A percentile compares a stretch with the other conserved stretches of the same genome.
Conservation (phyloP, 192 early-diverging fungal species). For the Coemansia sp. region DNA sequence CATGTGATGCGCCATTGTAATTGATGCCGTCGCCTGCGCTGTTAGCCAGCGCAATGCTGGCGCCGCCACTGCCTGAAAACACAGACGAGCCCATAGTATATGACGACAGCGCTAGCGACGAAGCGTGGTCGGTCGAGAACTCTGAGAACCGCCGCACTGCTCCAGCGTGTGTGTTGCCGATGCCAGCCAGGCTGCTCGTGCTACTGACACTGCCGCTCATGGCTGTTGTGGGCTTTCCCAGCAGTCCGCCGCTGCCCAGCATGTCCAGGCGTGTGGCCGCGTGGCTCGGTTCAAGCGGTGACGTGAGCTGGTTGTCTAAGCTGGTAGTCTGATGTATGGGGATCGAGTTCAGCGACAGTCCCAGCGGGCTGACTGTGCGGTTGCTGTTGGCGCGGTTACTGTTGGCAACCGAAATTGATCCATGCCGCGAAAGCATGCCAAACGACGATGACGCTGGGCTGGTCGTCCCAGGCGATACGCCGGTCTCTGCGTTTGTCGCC, state of each 20-base stretch:
- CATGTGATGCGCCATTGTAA: constrained; percentile 34
- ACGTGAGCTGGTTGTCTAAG: constrained; percentile 37
- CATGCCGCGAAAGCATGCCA: constrained; percentile 46
- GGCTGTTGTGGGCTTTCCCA: constrained; percentile 5
- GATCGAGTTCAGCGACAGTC: constrained; percentile 30
- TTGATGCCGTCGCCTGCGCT: constrained; percentile 12
- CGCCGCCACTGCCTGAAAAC: constrained; percentile 11
- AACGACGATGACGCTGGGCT: constrained; percentile 38
- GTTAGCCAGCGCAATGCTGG: constrained; percentile 2
- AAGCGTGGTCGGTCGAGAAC: constrained; percentile 16
- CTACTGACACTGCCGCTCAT: constrained; percentile 28
- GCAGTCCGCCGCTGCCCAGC: neutral
- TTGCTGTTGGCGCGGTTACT: constrained; percentile 37
- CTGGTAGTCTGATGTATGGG: constrained; percentile 44
- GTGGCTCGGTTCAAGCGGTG: constrained; percentile 15
- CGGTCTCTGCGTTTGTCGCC: constrained; percentile 9
- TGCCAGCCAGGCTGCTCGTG: constrained; percentile 16
- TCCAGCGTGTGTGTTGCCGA: constrained; percentile 1
- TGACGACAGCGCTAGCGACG: constrained; percentile 26
- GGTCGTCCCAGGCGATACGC: constrained; percentile 15
- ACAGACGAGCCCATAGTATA: constrained; percentile 31
- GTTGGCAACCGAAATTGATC: constrained; percentile 37
- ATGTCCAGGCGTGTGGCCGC: constrained; percentile 11
- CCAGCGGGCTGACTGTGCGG: constrained; percentile 45
- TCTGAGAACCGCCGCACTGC: constrained; percentile 36